Conservation (phyloP, 805 yeast species). For the Pichia gijzeniarum region DNA sequence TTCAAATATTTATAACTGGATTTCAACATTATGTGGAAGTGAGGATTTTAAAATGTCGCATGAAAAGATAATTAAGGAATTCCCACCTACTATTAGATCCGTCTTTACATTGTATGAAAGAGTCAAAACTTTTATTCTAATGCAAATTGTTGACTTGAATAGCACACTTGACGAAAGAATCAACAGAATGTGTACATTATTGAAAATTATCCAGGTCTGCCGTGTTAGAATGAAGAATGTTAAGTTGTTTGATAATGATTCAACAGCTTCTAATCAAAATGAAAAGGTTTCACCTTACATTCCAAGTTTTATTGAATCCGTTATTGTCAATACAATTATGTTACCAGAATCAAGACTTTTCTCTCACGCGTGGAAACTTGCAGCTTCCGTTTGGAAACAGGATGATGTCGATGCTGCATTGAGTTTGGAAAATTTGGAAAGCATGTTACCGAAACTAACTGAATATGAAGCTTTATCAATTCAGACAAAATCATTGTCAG, state of each 20-base stretch:
- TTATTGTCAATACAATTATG: conserved; percentile 63
- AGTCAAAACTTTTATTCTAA: conserved; percentile 54
- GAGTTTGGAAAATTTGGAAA: conserved; percentile 23
- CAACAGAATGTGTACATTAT: conserved; percentile 59
- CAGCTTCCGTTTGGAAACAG: conserved; percentile 32
- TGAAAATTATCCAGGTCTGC: conserved; percentile 58
- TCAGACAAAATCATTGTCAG: conserved; percentile 41
- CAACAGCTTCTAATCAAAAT: background rate
- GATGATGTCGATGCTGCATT: background rate
- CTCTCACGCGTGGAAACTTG: conserved; percentile 61
- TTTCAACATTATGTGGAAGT: conserved; percentile 48
- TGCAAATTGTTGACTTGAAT: conserved; percentile 58
- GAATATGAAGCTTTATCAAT: conserved; percentile 6
- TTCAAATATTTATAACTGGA: conserved; percentile 65
- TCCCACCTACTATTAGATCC: conserved; percentile 67
- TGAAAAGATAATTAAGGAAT: conserved; percentile 31
- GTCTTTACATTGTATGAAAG: conserved; percentile 62
- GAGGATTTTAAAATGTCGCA: conserved; percentile 6
- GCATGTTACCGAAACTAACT: conserved; percentile 8
- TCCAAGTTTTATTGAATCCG: conserved; percentile 83
- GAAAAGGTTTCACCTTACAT: conserved; percentile 40
- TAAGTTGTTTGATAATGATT: conserved; percentile 35
- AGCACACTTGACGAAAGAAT: conserved; percentile 55
- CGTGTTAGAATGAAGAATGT: conserved; percentile 60
- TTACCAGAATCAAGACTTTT: conserved; percentile 76